Conservation (phyloP, 345 rosid species). For the Lepidium didymum region DNA sequence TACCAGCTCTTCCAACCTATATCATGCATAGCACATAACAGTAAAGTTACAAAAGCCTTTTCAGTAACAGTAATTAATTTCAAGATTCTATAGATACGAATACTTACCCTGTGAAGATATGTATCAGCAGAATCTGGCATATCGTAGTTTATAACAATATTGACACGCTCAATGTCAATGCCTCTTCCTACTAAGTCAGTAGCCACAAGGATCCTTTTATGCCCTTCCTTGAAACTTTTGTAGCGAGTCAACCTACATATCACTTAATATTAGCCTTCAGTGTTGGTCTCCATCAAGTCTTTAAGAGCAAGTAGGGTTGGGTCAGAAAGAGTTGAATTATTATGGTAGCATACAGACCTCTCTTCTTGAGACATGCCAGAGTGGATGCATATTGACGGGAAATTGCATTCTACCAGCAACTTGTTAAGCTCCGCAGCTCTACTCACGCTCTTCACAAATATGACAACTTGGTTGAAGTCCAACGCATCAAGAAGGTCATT, state of each 20-base stretch:
- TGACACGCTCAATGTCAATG: conserved; percentile 95
- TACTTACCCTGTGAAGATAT: conserved; percentile 80
- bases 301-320: background rate
- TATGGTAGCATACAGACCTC: conserved; percentile 39
- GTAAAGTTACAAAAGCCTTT: background rate
- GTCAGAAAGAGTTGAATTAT: background rate
- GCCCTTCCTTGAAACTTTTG: conserved; percentile 98
- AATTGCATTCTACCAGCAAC: conserved; percentile 89
- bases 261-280: background rate
- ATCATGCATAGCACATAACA: background rate
- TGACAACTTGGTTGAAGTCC: conserved; percentile 99
- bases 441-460: conserved; percentile 93
- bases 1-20: conserved; percentile 98
- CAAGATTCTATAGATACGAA: background rate
- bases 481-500: conserved; percentile 95
- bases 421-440: conserved; percentile 95
- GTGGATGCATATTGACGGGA: conserved; percentile 96
- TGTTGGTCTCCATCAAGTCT: background rate
- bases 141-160: conserved; percentile 95
- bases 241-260: conserved; percentile 77
- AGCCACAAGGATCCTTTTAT: conserved; percentile 93
- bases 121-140: conserved; percentile 99
- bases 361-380: conserved; percentile 99
- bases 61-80: background rate
- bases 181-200: conserved; percentile 97